Conservation (phyloP, 108 stramenopile species). For the Skeletonema potamos region DNA sequence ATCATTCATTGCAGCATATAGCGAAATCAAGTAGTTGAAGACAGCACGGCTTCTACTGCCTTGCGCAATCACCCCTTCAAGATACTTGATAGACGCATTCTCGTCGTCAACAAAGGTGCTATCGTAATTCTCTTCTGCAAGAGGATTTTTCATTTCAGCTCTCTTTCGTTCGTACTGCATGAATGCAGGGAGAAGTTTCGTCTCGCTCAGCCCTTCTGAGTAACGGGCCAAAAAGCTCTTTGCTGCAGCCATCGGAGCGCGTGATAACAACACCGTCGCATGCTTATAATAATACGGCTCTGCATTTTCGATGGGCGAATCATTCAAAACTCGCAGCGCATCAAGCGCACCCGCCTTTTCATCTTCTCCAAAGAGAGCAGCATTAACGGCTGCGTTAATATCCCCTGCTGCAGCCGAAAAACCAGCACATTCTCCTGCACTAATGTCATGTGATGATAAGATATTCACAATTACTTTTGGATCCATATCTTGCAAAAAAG, state of each 20-base stretch:
- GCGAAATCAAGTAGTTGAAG: slow-evolving; percentile 72
- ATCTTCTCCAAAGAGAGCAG: slow-evolving; percentile 64
- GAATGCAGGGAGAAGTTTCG: slow-evolving; percentile 72
- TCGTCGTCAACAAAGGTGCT: slow-evolving; percentile 65
- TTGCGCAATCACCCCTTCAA: slow-evolving; percentile 83
- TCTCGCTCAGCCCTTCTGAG: slow-evolving; percentile 70
- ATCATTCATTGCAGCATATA: slow-evolving; percentile 77
- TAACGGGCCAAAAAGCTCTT: slow-evolving; percentile 78
- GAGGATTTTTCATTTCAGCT: slow-evolving; percentile 17
- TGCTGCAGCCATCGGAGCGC: slow-evolving; percentile 70
- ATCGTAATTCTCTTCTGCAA: slow-evolving; percentile 18
- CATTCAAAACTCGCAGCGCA: slow-evolving; percentile 69
- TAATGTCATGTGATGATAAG: slow-evolving; percentile 77
- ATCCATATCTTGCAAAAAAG: slow-evolving; percentile 75
- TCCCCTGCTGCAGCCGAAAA: slow-evolving; percentile 76
- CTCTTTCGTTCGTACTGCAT: slow-evolving; percentile 77
- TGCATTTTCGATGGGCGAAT: slow-evolving; percentile 77
- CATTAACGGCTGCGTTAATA: slow-evolving; percentile 71
- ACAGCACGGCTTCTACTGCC: slow-evolving; percentile 78
- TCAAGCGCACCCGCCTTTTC: slow-evolving; percentile 66
- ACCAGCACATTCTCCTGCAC: slow-evolving; percentile 71
- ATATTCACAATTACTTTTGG: slow-evolving; percentile 78
- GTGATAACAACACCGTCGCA: slow-evolving; percentile 57
- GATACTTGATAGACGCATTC: slow-evolving; percentile 57
- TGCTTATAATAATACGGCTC: slow-evolving; percentile 84